These are phyloP conservation scores for Polychaeton citri DNA, from an alignment of 2,329 filamentous ascomycete genomes.

Conservation along the genomic window DNA sequence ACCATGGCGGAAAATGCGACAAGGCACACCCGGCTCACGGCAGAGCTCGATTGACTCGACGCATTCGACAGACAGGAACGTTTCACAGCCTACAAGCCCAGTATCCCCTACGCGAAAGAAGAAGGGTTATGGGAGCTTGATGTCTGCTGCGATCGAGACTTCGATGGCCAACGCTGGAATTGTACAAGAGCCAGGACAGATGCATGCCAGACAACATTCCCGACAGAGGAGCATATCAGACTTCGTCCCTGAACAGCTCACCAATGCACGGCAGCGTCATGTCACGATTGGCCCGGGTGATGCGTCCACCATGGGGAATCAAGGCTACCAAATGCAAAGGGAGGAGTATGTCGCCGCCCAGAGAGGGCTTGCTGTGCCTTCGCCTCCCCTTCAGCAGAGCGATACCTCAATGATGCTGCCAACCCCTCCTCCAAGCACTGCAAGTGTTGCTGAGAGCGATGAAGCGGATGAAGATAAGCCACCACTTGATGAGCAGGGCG, in stretches of 20 bases:
- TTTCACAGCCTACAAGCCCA: slow-evolving; percentile 9
- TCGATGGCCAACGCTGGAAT: slow-evolving; percentile 13
- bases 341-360: slow-evolving; percentile 71
- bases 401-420: slow-evolving; percentile 33
- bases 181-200: slow-evolving; percentile 11
- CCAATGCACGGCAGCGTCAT: slow-evolving; percentile 54
- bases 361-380: slow-evolving; percentile 54
- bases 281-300: slow-evolving; percentile 52
- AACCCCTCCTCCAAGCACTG: slow-evolving; percentile 69
- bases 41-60: slow-evolving; percentile 20
- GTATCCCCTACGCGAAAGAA: slow-evolving; percentile 27
- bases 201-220: slow-evolving; percentile 32
- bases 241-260: slow-evolving; percentile 61
- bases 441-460: slow-evolving; percentile 42
- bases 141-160: slow-evolving; percentile 27
- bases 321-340: slow-evolving; percentile 48
- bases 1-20: slow-evolving; percentile 28
- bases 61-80: slow-evolving; percentile 15
- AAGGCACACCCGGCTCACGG: slow-evolving; percentile 15
- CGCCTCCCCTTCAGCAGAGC: slow-evolving; percentile 6
- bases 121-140: slow-evolving; percentile 34
- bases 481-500: slow-evolving; percentile 25
- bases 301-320: slow-evolving; percentile 36
- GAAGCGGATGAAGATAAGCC: slow-evolving; percentile 28
- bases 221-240: slow-evolving; percentile 81